phyloP scores from a whole-genome alignment of 257 asterid genomes.

The Plantago major region DNA sequence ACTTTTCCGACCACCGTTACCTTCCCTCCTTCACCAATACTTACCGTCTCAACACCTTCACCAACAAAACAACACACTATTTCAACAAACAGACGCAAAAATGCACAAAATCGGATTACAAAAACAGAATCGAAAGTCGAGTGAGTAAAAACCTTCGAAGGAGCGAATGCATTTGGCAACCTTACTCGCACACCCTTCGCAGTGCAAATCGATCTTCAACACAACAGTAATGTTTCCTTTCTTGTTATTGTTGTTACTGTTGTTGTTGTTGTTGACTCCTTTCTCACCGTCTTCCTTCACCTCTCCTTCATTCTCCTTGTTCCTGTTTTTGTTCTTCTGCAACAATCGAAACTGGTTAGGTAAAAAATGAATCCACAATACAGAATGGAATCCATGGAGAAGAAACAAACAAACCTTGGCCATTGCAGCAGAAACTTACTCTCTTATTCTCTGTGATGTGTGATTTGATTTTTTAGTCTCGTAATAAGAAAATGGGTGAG shows the following conservation, averaged over 20 bases:
- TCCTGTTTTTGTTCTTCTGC: conserved; percentile 34
- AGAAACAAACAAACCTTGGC: not conserved
- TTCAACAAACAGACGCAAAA: too few relatives aligned
- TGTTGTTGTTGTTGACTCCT: conserved; percentile 20
- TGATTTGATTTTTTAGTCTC: not conserved
- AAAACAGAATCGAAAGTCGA: not conserved
- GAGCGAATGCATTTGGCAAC: conserved; percentile 44
- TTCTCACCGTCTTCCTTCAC: conserved; percentile 17
- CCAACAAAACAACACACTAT: not conserved
- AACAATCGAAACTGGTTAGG: not conserved
- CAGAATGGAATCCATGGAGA: not conserved
- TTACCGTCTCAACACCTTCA: conserved; percentile 52
- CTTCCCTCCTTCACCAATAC: conserved; percentile 40
- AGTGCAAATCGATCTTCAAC: conserved; percentile 65
- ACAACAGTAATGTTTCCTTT: conserved; percentile 35
- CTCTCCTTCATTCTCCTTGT: conserved; percentile 24
- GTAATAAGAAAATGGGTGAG: not conserved
- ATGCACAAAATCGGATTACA: too few relatives aligned
- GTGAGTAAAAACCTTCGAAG: conserved; percentile 39
- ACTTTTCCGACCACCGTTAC: conserved; percentile 58
- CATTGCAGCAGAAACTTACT: not conserved
- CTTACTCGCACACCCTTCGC: conserved; percentile 76
- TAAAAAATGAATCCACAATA: not conserved
- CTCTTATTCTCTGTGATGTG: too few relatives aligned
- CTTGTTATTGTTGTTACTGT: conserved; percentile 17